Evolutionary conservation across 148 eudicot species (phyloP).

Genomic region (Cornus kousa): DNA sequence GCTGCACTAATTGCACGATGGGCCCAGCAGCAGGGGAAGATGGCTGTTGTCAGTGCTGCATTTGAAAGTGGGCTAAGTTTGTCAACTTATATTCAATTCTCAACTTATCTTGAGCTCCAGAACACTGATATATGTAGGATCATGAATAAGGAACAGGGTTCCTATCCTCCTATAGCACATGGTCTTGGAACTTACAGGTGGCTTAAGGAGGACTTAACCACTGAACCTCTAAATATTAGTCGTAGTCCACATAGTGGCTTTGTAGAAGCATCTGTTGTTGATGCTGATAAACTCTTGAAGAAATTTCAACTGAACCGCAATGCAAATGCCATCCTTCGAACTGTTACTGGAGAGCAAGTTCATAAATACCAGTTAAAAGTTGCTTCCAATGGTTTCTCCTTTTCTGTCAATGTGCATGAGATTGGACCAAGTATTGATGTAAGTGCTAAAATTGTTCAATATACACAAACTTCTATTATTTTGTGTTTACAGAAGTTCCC

Average conservation of each 20-base stretch:
- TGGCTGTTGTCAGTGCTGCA: conserved; percentile 81
- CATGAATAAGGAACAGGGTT: conserved; percentile 32
- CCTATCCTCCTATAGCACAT: conserved; percentile 43
- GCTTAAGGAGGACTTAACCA: conserved; percentile 70
- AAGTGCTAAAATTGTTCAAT: conserved; percentile 24
- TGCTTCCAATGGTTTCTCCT: conserved; percentile 37
- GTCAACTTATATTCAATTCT: conserved; percentile 78
- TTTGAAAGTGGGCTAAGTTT: conserved; percentile 82
- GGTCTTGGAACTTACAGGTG: conserved; percentile 97
- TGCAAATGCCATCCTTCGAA: conserved; percentile 41
- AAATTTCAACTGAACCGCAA: conserved; percentile 45
- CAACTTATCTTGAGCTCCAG: conserved; percentile 73
- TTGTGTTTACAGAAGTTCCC: not conserved
- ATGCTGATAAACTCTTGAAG: conserved; percentile 50
- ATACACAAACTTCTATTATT: not conserved
- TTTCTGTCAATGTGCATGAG: conserved; percentile 61
- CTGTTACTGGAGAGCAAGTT: conserved; percentile 25
- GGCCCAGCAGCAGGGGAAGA: conserved; percentile 88
- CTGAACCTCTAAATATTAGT: conserved; percentile 45
- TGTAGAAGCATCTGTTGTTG: conserved; percentile 61
- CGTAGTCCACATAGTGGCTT: conserved; percentile 34
- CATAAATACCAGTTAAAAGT: conserved; percentile 44
- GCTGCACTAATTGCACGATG: conserved; percentile 81
- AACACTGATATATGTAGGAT: conserved; percentile 38
- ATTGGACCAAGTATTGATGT: conserved; percentile 58